These are phyloP conservation scores for Aspergillus affinis DNA, from an alignment of 495 filamentous ascomycete genomes.

Conservation along the genomic window DNA sequence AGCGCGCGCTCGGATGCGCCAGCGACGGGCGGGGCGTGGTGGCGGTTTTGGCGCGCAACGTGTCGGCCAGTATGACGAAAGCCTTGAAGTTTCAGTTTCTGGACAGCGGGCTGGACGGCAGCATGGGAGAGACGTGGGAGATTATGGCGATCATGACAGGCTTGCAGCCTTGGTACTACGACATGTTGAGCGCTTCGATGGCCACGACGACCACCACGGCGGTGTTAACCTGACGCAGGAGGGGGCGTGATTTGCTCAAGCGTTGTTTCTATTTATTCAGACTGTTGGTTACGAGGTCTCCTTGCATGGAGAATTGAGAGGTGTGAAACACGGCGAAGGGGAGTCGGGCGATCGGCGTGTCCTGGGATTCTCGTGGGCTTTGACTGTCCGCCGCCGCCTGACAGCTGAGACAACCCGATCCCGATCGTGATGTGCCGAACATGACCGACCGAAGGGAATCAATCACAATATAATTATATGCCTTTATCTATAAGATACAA, in stretches of 20 bases:
- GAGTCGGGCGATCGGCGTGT: too few relatives aligned
- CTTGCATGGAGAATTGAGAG: too few relatives aligned
- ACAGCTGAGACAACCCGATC: too few relatives aligned
- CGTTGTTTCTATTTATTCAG: too few relatives aligned
- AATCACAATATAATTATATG: too few relatives aligned
- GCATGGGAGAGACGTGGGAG: slow-evolving; percentile 16
- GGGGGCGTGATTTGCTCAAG: too few relatives aligned
- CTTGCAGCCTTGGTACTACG: slow-evolving; percentile 17
- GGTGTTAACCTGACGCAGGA: not conserved
- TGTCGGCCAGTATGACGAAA: slow-evolving; percentile 19
- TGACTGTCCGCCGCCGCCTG: too few relatives aligned
- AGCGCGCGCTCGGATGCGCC: slow-evolving; percentile 12
- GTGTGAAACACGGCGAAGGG: too few relatives aligned
- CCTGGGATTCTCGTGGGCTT: too few relatives aligned
- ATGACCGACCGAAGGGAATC: too few relatives aligned
- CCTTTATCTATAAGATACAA: too few relatives aligned
- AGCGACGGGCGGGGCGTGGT: slow-evolving; percentile 23
- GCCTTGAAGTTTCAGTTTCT: slow-evolving; percentile 16
- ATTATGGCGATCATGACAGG: slow-evolving; percentile 15
- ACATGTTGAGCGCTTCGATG: slow-evolving; percentile 4
- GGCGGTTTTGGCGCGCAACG: slow-evolving; percentile 20
- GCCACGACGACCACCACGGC: not conserved
- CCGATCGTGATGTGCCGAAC: too few relatives aligned
- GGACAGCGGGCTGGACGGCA: slow-evolving; percentile 15
- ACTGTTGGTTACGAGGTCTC: not conserved